phyloP scores from a whole-genome alignment of 306 rosid species.

The Bauhinia variegata region DNA sequence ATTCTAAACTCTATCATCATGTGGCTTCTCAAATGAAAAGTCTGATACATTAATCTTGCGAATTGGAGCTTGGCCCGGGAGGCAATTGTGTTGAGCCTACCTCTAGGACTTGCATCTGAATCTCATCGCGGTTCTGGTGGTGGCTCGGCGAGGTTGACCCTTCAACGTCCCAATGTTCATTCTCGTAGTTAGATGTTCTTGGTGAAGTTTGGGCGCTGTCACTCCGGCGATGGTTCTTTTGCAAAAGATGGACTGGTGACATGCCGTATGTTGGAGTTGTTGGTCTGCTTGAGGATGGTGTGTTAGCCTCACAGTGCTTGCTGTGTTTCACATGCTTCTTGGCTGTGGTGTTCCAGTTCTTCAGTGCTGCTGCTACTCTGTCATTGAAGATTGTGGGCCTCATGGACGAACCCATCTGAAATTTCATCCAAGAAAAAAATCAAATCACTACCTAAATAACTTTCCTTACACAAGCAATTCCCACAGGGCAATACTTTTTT shows the following conservation, averaged over 20 bases:
- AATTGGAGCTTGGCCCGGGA: not conserved
- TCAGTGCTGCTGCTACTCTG: slow-evolving; percentile 60
- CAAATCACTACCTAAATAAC: no score
- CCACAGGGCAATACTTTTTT: no score
- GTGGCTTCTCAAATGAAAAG: slow-evolving; percentile 51
- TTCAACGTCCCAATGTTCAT: slow-evolving; percentile 47
- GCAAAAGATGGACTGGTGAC: slow-evolving; percentile 76
- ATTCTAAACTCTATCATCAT: not conserved
- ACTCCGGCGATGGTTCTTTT: slow-evolving; percentile 34
- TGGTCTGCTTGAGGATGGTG: slow-evolving; percentile 65
- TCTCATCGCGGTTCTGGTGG: slow-evolving; percentile 12
- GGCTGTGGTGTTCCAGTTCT: slow-evolving; percentile 62
- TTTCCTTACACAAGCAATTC: no score
- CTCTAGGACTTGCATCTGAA: slow-evolving; percentile 36
- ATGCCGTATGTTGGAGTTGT: slow-evolving; percentile 55
- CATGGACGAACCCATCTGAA: slow-evolving; percentile 82
- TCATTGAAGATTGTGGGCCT: slow-evolving; percentile 67
- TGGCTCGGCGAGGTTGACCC: slow-evolving; percentile 40
- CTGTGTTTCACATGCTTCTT: slow-evolving; percentile 46
- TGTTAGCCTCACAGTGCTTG: slow-evolving; percentile 43
- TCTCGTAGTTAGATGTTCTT: slow-evolving; percentile 43
- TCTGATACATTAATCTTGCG: slow-evolving; percentile 23
- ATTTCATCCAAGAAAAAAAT: not conserved
- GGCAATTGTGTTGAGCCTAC: slow-evolving; percentile 36
- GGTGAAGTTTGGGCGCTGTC: slow-evolving; percentile 52